Base-by-base conservation (phyloP, 257 asterid genomes). In the Fraxinus pennsylvanica region DNA sequence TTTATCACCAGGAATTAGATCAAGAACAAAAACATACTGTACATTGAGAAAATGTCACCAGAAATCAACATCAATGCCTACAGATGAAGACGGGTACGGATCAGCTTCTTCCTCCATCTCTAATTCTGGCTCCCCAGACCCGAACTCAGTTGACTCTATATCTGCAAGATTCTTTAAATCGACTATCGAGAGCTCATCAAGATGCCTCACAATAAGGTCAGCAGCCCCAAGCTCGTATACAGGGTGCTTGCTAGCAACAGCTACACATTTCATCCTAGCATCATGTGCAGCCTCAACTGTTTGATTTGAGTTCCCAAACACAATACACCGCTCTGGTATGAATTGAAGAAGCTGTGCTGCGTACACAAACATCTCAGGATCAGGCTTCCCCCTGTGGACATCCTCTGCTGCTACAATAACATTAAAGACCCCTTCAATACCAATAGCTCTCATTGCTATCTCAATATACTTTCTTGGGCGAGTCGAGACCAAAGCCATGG, bases 261-360 rank as follows among this genome's bases (percentile, higher is more conserved):
- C 99, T 13, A 92, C 96, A 36, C 97, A 94, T 79, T 92, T 94
- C 99, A 94, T 94, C 68, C 85, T 82, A 3, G 98, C 98, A 87
- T 94, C 99, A 33, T 91, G 99, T 6, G 99, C 97, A 41, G 97
- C 98, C 89, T 94, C 99, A 32, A 94, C 93, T 0, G 98, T 94
- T 19, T 36, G 92, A 77, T 94, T 92, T 3, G 99, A 94, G 83
- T 91, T 94, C 1, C 98, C 99, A 71, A 94, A 91, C 45, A 94
- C 99, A 39, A 94, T 89, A 61, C 94, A 91, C 70, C 98, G 78
- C 81, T 94, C 97, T 0, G 98, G 99, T 61, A 91, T 83, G 85
- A 88, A 90, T 54, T 90, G 93, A 25, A 94, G 80, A 27, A 91
- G 92, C 84, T 91, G 94, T 0, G 96, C 96, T 17, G 98, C 99